Base-by-base conservation (phyloP, 768 basidiomycete genomes). In the Chalciporus piperatus region DNA sequence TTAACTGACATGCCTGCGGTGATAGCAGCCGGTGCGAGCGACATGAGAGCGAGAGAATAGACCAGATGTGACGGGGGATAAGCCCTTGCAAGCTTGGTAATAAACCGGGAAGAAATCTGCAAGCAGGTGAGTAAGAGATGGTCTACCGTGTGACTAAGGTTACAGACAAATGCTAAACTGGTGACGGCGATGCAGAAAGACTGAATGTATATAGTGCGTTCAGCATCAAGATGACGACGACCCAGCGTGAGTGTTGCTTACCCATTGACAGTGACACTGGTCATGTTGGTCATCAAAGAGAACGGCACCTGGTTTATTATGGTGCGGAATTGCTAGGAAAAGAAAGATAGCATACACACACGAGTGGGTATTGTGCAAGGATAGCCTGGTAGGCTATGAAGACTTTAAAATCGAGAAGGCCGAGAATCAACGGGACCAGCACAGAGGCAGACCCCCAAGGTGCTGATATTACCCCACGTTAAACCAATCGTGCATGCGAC, bases 391-490 rank as follows among this genome's bases (percentile, higher is more conserved):
- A 75, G 3, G 62, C 27, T 1, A 81, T 23, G 54, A 77, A 80
- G 0, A 39, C 48, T 0, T 50, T 59, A 5, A 83, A 45, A 1
- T 72, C 73, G 12, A 65, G 40, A 5, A 74, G 4, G 0, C 81
- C 81, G 22, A 79, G 32, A 17, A 73, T 55, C 2, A 82, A 64
- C 0, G 79, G 76, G 2, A 68, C 67, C 17, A 82, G 63, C 11
- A 79, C 70, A 2, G 54, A 56, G 12, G 59, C 62, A 0, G 73
- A 74, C 3, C 49, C 52, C 80, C 81, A 83, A 0, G 73, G 45
- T 50, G 71, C 76, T 55, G 20, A 72, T 62, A 1, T 81, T 79
- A 16, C 73, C 80, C 74, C 75, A 80, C 1, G 76, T 79, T n/a
- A 83, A 61, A 0, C 61, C 77, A 39, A 80, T 63, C 32, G 74